Evolutionary conservation across 305 asterid genomes (phyloP).

Genomic region (Fraxinus greggii): DNA sequence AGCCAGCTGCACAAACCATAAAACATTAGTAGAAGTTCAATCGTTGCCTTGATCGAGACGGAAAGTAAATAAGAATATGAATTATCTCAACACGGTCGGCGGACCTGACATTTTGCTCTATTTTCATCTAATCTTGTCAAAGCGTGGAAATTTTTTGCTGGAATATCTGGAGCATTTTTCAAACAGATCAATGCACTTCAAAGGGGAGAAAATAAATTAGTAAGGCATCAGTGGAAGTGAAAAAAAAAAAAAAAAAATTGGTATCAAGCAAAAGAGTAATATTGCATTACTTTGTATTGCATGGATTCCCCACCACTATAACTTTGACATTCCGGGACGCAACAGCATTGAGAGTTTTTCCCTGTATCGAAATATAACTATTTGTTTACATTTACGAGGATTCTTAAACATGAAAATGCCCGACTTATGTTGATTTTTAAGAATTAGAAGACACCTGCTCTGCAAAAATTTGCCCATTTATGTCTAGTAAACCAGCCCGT

Average conservation of each 20-base stretch:
- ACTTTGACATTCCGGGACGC: constrained; percentile 92
- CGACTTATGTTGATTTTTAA: not conserved
- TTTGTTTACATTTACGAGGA: not conserved
- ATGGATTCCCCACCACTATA: constrained; percentile 94
- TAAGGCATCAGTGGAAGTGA: constrained; percentile 2
- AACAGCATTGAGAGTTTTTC: constrained; percentile 95
- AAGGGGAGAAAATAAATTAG: constrained; percentile 38
- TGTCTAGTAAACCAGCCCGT: constrained; percentile 81
- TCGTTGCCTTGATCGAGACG: not conserved
- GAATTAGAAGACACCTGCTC: constrained; percentile 55
- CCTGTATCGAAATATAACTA: constrained; percentile 42
- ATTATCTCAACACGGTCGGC: not conserved
- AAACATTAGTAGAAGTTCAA: not conserved
- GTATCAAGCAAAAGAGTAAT: constrained; percentile 4
- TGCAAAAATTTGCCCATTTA: constrained; percentile 86
- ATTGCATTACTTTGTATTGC: constrained; percentile 80
- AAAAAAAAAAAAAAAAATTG: not conserved
- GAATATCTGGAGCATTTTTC: constrained; percentile 95
- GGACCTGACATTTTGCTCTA: constrained; percentile 97
- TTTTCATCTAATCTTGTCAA: constrained; percentile 95
- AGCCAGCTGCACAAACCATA: constrained; percentile 62
- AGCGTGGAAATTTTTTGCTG: constrained; percentile 91
- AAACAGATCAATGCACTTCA: constrained; percentile 94
- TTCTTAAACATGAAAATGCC: not conserved
- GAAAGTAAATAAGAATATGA: not conserved